These are phyloP conservation scores for Rutstroemia sp. DNA, from an alignment of 2,329 filamentous ascomycete species.

Conservation along the genomic window DNA sequence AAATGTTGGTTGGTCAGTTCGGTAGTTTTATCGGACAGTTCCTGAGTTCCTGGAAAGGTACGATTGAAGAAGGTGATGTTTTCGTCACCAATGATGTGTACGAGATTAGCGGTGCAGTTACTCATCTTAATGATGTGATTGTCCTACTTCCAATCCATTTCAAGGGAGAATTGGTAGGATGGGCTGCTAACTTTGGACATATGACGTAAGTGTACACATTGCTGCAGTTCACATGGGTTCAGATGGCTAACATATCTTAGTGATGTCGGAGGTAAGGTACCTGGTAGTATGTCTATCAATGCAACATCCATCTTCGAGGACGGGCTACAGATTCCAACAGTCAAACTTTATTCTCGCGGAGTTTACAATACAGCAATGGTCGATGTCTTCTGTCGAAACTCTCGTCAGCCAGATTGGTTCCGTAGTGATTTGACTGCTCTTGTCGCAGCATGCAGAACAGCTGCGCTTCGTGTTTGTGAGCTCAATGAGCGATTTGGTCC, in stretches of 20 bases:
- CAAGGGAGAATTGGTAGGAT: neutral
- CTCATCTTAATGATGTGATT: constrained; percentile 3
- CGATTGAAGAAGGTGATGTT: constrained; percentile 1
- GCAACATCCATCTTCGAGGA: neutral
- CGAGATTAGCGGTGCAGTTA: constrained; percentile 1
- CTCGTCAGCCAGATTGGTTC: constrained; percentile 2
- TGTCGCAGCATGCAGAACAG: constrained; percentile 1
- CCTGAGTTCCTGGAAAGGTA: neutral
- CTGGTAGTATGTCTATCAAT: constrained; percentile 4
- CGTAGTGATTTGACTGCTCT: constrained; percentile 2
- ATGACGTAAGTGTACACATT: neutral
- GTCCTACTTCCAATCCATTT: constrained; percentile 1
- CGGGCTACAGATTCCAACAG: neutral
- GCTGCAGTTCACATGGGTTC: too few relatives aligned
- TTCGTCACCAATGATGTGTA: constrained; percentile 5
- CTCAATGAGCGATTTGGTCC: constrained; percentile 3
- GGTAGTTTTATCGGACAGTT: constrained; percentile 4
- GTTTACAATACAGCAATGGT: neutral
- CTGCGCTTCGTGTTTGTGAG: neutral
- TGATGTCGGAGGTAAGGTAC: neutral
- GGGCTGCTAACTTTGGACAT: constrained; percentile 5
- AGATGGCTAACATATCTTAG: neutral
- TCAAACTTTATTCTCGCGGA: constrained; percentile 1
- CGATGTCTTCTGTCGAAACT: constrained; percentile 1
- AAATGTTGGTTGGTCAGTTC: constrained; percentile 4